These are phyloP conservation scores for Miamiensis avidus DNA, from an alignment of 169 alveolate species.

Conservation along the genomic window DNA sequence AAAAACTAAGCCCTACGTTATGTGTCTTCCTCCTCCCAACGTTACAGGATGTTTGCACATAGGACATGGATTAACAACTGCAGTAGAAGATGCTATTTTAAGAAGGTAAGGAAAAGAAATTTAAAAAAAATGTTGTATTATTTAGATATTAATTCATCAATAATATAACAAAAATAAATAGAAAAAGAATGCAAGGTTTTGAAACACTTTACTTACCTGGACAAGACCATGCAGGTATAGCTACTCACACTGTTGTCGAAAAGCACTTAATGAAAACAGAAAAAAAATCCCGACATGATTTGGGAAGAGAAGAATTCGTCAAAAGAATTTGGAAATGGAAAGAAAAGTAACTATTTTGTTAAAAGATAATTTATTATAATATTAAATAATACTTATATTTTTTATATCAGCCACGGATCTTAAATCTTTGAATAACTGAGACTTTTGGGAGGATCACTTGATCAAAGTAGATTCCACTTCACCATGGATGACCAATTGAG, in stretches of 20 bases:
- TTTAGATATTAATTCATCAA: too few species aligned
- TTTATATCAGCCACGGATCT: slow-evolving; percentile 37
- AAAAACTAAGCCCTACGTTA: slow-evolving; percentile 85
- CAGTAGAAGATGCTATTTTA: slow-evolving; percentile 97
- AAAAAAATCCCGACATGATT: slow-evolving; percentile 93
- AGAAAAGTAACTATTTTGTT: slow-evolving; percentile 80
- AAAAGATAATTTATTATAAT: not conserved
- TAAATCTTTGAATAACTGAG: slow-evolving; percentile 48
- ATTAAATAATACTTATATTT: not conserved
- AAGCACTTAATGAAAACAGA: slow-evolving; percentile 92
- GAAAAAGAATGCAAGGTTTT: slow-evolving; percentile 95
- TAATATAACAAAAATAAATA: not conserved
- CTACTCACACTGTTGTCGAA: slow-evolving; percentile 99
- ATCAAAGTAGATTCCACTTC: slow-evolving; percentile 98
- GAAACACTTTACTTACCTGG: slow-evolving; percentile 99
- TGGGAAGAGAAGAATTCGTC: slow-evolving; percentile 96
- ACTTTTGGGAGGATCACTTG: slow-evolving; percentile 94
- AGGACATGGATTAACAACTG: slow-evolving; percentile 99
- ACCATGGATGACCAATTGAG: slow-evolving; percentile 94
- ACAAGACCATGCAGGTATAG: slow-evolving; percentile 99
- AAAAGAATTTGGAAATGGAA: slow-evolving; percentile 98
- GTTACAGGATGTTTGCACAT: slow-evolving; percentile 99
- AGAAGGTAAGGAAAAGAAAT: slow-evolving; percentile 80
- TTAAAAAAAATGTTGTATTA: not conserved
- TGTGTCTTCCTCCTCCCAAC: slow-evolving; percentile 99